phyloP scores from a whole-genome alignment of 2,329 filamentous ascomycete species.

The Trichoderma guizhouense region DNA sequence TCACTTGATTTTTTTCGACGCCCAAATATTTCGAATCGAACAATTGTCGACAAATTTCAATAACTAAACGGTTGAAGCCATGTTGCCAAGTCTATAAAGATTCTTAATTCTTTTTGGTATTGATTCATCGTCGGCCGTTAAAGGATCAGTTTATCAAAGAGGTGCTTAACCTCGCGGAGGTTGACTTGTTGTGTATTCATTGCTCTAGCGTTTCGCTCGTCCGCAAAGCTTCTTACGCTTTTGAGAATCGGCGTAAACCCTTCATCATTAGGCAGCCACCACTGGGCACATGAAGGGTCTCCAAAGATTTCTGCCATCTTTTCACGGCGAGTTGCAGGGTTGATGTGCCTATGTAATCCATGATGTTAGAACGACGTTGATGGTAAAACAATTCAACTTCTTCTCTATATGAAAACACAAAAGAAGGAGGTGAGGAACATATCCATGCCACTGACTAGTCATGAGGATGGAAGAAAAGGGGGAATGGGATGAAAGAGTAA shows the following conservation, averaged over 20 bases:
- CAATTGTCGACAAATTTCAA: neutral
- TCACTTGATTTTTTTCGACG: neutral
- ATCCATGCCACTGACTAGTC: neutral
- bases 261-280: conserved; percentile 88
- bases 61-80: neutral
- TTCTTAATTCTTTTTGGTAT: neutral
- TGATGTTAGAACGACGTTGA: neutral
- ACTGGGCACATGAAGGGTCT: conserved; percentile 66
- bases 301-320: conserved; percentile 75
- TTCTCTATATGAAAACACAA: neutral
- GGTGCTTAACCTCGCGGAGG: conserved; percentile 68
- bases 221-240: conserved; percentile 75
- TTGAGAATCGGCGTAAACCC: conserved; percentile 70
- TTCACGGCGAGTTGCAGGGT: conserved; percentile 67
- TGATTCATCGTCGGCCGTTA: neutral
- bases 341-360: conserved; percentile 67
- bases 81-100: neutral
- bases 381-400: neutral
- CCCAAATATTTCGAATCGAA: neutral
- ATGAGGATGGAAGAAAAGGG: neutral
- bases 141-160: conserved; percentile 61
- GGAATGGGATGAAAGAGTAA: neutral
- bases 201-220: conserved; percentile 65
- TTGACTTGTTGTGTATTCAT: conserved; percentile 60
- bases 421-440: neutral